phyloP scores from a whole-genome alignment of 1,284 basidiomycete species.

The Cutaneotrichosporon sp. region DNA sequence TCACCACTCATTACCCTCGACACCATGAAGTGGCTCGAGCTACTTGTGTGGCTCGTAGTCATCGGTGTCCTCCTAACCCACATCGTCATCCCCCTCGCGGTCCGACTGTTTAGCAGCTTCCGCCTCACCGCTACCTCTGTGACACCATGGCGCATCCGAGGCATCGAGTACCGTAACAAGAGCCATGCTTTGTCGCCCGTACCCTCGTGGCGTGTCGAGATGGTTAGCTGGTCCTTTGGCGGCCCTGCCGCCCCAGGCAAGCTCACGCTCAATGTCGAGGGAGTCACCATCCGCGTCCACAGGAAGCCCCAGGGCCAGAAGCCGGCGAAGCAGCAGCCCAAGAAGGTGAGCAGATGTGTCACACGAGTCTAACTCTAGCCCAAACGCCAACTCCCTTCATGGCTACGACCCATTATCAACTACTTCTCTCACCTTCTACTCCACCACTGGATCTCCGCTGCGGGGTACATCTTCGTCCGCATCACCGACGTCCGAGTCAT shows the following conservation, averaged over 20 bases:
- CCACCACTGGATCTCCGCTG: conserved; percentile 37
- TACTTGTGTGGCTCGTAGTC: conserved; percentile 10
- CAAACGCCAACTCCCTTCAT: conserved; percentile 3
- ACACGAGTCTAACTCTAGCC: neutral
- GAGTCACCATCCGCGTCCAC: conserved; percentile 27
- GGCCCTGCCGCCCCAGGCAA: conserved; percentile 21
- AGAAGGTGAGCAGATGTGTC: conserved; percentile 5
- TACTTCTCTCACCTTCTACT: conserved; percentile 26
- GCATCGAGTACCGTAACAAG: conserved; percentile 37
- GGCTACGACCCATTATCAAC: conserved; percentile 8
- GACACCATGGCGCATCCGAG: conserved; percentile 24
- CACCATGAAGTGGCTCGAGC: conserved; percentile 11
- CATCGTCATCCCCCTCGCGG: conserved; percentile 22
- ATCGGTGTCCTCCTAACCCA: conserved; percentile 12
- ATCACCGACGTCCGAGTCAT: conserved; percentile 34
- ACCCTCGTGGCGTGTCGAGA: conserved; percentile 33
- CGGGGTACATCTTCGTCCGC: conserved; percentile 33
- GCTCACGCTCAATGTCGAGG: conserved; percentile 37
- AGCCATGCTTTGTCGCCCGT: conserved; percentile 10
- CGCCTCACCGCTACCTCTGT: conserved; percentile 22
- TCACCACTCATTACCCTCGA: neutral
- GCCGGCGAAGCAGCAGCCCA: neutral
- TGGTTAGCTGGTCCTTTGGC: conserved; percentile 33
- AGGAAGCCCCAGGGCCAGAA: conserved; percentile 2
- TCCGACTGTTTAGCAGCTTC: conserved; percentile 13